Conservation (phyloP, 2,329 filamentous ascomycete species). For the Xylariaceae sp. region DNA sequence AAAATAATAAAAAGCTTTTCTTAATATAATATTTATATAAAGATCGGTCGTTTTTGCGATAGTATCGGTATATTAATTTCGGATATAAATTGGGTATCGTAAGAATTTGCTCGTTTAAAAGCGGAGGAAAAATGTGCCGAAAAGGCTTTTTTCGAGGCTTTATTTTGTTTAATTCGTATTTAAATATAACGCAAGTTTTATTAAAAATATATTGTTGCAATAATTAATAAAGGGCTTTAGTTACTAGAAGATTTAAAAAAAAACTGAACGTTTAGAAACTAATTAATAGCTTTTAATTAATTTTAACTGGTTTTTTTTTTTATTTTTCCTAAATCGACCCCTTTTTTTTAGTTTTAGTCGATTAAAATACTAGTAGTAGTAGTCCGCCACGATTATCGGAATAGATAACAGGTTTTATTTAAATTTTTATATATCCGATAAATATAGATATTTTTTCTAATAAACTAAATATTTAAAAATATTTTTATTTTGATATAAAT, state of each 20-base stretch:
- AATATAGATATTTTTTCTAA: background rate
- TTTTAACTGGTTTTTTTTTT: too few relatives aligned
- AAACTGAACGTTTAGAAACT: constrained; percentile 17
- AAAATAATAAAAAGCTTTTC: background rate
- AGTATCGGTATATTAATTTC: background rate
- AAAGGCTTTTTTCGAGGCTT: too few relatives aligned
- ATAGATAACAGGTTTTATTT: background rate
- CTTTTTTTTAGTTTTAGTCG: constrained; percentile 24
- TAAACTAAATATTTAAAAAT: constrained; percentile 2
- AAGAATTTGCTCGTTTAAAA: background rate
- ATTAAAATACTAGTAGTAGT: constrained; percentile 16
- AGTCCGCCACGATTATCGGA: background rate
- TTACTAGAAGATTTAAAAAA: background rate
- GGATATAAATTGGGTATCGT: background rate
- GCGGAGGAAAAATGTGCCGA: background rate
- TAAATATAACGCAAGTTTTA: background rate
- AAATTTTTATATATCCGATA: background rate
- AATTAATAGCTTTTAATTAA: constrained; percentile 23
- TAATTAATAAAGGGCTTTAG: background rate
- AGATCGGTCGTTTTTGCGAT: background rate
- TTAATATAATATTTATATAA: background rate
- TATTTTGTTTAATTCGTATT: too few relatives aligned
- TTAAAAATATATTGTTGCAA: background rate
- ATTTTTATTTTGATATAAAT: constrained; percentile 4
- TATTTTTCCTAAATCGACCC: constrained; percentile 32